Conservation (phyloP, 495 filamentous ascomycete species). For the Trichocladium antarcticum region DNA sequence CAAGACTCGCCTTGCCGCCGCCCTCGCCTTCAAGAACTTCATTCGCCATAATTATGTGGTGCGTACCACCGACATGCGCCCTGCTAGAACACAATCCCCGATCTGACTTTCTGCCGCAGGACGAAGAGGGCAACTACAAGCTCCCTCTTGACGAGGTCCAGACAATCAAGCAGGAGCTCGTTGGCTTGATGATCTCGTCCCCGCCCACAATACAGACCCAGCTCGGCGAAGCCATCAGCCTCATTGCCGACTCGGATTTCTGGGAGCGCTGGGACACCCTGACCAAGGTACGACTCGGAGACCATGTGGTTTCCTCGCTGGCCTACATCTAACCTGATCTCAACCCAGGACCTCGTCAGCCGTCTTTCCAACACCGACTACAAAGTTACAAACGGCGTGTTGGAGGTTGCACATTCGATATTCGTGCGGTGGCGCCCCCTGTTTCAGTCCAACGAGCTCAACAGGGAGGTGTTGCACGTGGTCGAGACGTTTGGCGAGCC, state of each 20-base stretch:
- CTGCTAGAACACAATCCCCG: background rate
- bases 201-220: conserved; percentile 80
- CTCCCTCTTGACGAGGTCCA: conserved; percentile 66
- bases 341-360: conserved; percentile 62
- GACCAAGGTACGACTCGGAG: conserved; percentile 47
- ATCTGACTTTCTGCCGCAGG: background rate
- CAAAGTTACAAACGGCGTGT: conserved; percentile 77
- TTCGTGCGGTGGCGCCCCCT: conserved; percentile 93
- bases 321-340: conserved; percentile 1
- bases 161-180: conserved; percentile 86
- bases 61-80: background rate
- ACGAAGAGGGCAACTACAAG: conserved; percentile 87
- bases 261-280: conserved; percentile 91
- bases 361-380: conserved; percentile 67
- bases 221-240: conserved; percentile 88
- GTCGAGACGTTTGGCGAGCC: conserved; percentile 68
- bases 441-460: conserved; percentile 81
- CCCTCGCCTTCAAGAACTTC: conserved; percentile 96
- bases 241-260: conserved; percentile 97
- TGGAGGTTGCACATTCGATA: conserved; percentile 96
- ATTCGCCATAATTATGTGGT: conserved; percentile 81
- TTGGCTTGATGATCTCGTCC: conserved; percentile 91
- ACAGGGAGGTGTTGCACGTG: conserved; percentile 90
- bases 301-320: conserved; percentile 8
- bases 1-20: conserved; percentile 78